phyloP scores from a whole-genome alignment of 768 basidiomycete species.

The Coprinellus micaceus region DNA sequence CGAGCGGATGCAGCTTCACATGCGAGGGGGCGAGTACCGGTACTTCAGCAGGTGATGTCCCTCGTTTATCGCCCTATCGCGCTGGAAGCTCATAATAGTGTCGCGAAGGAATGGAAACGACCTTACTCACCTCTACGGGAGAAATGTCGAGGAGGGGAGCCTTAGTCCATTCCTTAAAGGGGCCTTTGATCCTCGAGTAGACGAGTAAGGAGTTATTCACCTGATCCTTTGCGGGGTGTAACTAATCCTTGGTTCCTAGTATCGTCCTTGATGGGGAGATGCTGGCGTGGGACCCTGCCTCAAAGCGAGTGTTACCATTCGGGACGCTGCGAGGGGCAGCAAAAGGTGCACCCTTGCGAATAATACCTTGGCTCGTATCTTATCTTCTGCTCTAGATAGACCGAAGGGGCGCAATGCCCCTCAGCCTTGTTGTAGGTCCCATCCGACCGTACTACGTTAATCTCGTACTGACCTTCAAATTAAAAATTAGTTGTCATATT shows the following conservation, averaged over 20 bases:
- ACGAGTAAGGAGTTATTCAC: conserved; percentile 56
- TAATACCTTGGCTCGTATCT: too few species aligned
- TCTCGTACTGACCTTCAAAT: neutral
- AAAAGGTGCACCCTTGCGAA: conserved; percentile 68
- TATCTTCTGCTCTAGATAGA: conserved; percentile 55
- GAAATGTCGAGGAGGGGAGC: conserved; percentile 75
- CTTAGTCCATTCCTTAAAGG: conserved; percentile 81
- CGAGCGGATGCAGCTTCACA: conserved; percentile 94
- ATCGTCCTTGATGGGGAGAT: conserved; percentile 97
- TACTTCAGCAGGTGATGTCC: conserved; percentile 79
- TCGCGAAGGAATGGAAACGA: conserved; percentile 77
- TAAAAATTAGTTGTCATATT: conserved; percentile 82
- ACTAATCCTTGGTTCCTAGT: conserved; percentile 36
- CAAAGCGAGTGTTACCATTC: conserved; percentile 85
- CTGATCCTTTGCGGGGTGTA: too few species aligned
- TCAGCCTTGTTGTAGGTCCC: conserved; percentile 80
- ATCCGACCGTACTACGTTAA: neutral
- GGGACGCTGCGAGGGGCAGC: conserved; percentile 93
- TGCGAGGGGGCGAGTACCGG: conserved; percentile 83
- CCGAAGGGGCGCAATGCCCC: conserved; percentile 68
- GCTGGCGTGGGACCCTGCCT: conserved; percentile 94
- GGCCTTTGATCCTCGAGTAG: conserved; percentile 71
- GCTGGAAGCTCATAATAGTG: neutral
- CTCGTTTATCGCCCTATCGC: conserved; percentile 1
- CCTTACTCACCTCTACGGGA: conserved; percentile 89